Conservation (phyloP, 2,329 filamentous ascomycete species). For the Hymenoscyphus fructigenus region DNA sequence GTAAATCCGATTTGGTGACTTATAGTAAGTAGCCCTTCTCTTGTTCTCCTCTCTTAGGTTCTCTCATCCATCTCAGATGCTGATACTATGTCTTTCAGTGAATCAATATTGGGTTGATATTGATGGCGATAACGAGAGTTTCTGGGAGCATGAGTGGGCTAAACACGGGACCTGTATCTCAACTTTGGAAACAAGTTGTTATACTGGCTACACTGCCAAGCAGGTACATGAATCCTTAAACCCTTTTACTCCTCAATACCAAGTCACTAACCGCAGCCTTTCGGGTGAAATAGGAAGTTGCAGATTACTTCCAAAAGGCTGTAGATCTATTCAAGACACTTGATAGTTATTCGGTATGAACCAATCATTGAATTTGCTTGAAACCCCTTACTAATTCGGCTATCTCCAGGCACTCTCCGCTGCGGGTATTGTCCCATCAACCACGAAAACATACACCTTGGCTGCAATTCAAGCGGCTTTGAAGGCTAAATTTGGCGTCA, state of each 20-base stretch:
- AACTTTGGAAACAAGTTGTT: slow-evolving; percentile 67
- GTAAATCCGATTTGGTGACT: slow-evolving; percentile 54
- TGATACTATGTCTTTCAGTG: slow-evolving; percentile 12
- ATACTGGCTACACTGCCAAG: slow-evolving; percentile 37
- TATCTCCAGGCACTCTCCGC: slow-evolving; percentile 50
- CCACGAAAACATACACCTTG: slow-evolving; percentile 43
- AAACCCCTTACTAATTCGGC: slow-evolving; percentile 7
- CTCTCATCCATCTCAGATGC: not conserved
- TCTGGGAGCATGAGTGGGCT: slow-evolving; percentile 75
- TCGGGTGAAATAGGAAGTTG: slow-evolving; percentile 21
- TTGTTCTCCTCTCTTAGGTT: not conserved
- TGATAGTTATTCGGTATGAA: slow-evolving; percentile 58
- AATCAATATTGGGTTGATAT: slow-evolving; percentile 67
- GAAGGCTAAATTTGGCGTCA: slow-evolving; percentile 45
- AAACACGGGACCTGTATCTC: slow-evolving; percentile 74
- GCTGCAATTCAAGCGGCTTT: slow-evolving; percentile 44
- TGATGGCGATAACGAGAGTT: slow-evolving; percentile 58
- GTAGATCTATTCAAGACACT: slow-evolving; percentile 66
- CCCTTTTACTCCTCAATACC: not conserved
- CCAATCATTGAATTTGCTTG: not conserved
- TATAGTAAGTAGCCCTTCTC: slow-evolving; percentile 59
- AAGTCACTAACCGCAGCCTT: slow-evolving; percentile 31
- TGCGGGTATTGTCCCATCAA: slow-evolving; percentile 57
- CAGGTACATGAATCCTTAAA: not conserved
- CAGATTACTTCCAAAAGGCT: slow-evolving; percentile 65